phyloP scores from a whole-genome alignment of 176 grass and related monocot species.

The Lolium multiflorum region DNA sequence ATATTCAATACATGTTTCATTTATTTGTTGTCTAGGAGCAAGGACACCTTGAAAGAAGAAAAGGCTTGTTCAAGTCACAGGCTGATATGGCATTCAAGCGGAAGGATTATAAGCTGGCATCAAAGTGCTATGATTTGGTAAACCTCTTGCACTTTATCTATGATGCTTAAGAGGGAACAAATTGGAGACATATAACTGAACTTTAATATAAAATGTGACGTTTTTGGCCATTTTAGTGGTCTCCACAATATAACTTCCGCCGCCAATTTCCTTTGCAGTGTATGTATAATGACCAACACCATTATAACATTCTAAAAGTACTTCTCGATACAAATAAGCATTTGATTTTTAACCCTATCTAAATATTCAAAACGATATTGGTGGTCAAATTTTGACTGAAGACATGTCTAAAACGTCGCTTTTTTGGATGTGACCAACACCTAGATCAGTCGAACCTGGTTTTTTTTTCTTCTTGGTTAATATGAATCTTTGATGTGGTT shows the following conservation, averaged over 20 bases:
- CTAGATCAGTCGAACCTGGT: background rate
- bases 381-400: background rate
- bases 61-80: background rate
- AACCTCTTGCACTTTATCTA: conserved; percentile 11
- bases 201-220: background rate
- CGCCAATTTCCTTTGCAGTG: background rate
- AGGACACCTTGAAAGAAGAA: background rate
- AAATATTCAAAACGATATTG: background rate
- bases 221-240: background rate
- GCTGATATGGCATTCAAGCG: conserved; percentile 4
- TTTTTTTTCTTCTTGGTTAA: background rate
- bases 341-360: background rate
- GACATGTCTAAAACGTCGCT: background rate
- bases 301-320: background rate
- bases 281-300: background rate
- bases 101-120: conserved; percentile 24
- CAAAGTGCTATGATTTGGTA: conserved; percentile 9
- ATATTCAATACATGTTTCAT: conserved; percentile 1
- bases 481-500: background rate
- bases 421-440: background rate
- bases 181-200: background rate
- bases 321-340: background rate
- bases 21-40: conserved; percentile 29
- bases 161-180: background rate
- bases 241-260: background rate